Conservation (phyloP, 1,284 basidiomycete species). For the Cutaneotrichosporon sp. region DNA sequence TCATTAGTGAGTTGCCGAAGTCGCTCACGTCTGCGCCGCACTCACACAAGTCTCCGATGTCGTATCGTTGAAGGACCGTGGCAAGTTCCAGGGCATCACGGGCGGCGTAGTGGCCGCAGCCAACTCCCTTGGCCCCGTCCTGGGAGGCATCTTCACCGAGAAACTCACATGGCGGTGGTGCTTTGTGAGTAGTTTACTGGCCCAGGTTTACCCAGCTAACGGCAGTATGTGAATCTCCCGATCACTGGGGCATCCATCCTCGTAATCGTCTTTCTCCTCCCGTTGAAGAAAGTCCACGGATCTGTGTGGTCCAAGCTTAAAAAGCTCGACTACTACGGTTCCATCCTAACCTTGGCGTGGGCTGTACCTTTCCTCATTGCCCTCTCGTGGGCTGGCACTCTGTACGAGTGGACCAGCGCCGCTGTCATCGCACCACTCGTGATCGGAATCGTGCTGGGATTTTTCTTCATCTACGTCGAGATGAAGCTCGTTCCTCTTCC, state of each 20-base stretch:
- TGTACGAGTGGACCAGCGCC: slow-evolving; percentile 61
- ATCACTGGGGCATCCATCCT: slow-evolving; percentile 54
- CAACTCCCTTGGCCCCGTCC: slow-evolving; percentile 40
- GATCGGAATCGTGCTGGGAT: slow-evolving; percentile 55
- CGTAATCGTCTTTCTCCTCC: slow-evolving; percentile 58
- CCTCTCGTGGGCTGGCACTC: slow-evolving; percentile 67
- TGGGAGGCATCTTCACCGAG: slow-evolving; percentile 42
- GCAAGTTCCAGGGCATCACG: slow-evolving; percentile 45
- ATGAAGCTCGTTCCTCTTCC: slow-evolving; percentile 63
- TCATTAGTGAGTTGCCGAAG: slow-evolving; percentile 17
- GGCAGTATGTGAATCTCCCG: slow-evolving; percentile 64
- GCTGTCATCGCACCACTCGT: slow-evolving; percentile 59
- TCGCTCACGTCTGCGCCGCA: not conserved
- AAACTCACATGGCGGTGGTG: slow-evolving; percentile 38
- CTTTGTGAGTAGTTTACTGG: no score
- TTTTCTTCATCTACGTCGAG: slow-evolving; percentile 65
- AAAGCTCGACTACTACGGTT: slow-evolving; percentile 63
- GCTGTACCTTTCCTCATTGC: slow-evolving; percentile 62
- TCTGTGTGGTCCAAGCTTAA: slow-evolving; percentile 57
- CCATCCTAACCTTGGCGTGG: slow-evolving; percentile 56
- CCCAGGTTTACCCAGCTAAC: no score
- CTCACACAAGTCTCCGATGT: slow-evolving; percentile 26
- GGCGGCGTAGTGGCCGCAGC: slow-evolving; percentile 37
- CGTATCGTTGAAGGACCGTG: slow-evolving; percentile 41
- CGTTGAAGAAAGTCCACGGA: slow-evolving; percentile 63